Evolutionary conservation across 2,329 filamentous ascomycete genomes (phyloP), one percentile per base, ranked within the genome.

Genomic region (Nothopassalora personata): DNA sequence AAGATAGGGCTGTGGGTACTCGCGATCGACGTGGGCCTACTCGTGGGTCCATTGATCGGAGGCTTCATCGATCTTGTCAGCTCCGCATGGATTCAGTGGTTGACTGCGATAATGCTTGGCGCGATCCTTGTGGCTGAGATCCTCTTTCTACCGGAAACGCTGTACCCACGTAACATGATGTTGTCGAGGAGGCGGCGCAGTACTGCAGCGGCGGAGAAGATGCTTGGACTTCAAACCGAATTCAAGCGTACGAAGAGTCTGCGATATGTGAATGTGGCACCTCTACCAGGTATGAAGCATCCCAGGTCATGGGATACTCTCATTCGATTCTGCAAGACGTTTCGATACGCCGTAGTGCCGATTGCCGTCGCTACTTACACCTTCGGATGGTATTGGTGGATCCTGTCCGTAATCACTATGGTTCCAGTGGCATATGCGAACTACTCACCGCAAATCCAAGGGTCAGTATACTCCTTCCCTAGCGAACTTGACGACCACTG

Each of bases 331-430:
- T 51, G 54, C 33, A 60, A 61, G 48, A 61, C 54, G 7, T 64
- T 61, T 54, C 57, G 58, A 48, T 64, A 58, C 28, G 59, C 49
- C 7, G 57, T 60, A 15, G 61, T 64, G 3, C 61, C 61, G n/a
- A 58, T 64, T 23, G 54, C 61, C 13, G 47, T 64, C 19, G 53
- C 48, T 4, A 51, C 53, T 5, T 64, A 61, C 39, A 58, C 56
- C 36, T 64, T 64, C 30, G 61, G 59, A 5, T 64, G 59, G 59
- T 64, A 64, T 51, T 64, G 61, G 61, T 64, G 61, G 61, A 43
- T 64, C 13, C 34, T 64, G 11, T 61, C 59, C 0, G 53, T 64
- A 1, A 60, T 64, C 30, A 64, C 61, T 3, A 45, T 64, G 30
- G 53, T 64, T 15, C 61, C 61, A 10, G 59, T 61, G 9, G 61